Conservation (phyloP, 805 yeast species). For the Kregervanrija fluxuum region DNA sequence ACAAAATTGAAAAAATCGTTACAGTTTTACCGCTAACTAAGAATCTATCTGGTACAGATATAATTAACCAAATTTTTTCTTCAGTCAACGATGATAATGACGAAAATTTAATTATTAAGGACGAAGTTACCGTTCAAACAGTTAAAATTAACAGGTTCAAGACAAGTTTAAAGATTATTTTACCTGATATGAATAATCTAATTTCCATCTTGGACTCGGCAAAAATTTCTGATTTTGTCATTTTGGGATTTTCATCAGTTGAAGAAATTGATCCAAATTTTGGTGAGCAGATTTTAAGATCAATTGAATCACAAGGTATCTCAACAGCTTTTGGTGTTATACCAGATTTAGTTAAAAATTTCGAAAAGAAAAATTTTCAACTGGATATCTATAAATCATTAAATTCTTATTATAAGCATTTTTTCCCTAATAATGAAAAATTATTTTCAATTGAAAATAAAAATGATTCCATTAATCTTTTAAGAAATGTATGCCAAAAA, state of each 20-base stretch:
- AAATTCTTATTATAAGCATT: constrained; percentile 60
- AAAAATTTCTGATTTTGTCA: constrained; percentile 80
- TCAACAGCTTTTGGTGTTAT: constrained; percentile 75
- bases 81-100: constrained; percentile 26
- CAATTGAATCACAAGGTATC: constrained; percentile 87
- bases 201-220: constrained; percentile 76
- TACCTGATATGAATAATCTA: constrained; percentile 63
- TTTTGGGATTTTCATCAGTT: constrained; percentile 83
- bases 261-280: constrained; percentile 70
- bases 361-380: constrained; percentile 71
- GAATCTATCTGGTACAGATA: constrained; percentile 54
- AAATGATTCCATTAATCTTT: constrained; percentile 65
- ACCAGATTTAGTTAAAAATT: constrained; percentile 60
- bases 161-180: constrained; percentile 62
- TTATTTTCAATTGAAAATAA: constrained; percentile 60
- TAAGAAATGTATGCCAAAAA: constrained; percentile 75
- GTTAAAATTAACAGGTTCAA: constrained; percentile 60
- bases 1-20: constrained; percentile 76
- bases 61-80: constrained; percentile 43
- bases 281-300: constrained; percentile 87
- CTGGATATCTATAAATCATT: constrained; percentile 59
- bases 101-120: constrained; percentile 27
- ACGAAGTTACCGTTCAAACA: constrained; percentile 43
- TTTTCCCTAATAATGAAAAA: constrained; percentile 75
- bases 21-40: constrained; percentile 73